These are phyloP conservation scores for Staphylotrichum longicolle DNA, from an alignment of 495 filamentous ascomycete species.

Conservation along the genomic window DNA sequence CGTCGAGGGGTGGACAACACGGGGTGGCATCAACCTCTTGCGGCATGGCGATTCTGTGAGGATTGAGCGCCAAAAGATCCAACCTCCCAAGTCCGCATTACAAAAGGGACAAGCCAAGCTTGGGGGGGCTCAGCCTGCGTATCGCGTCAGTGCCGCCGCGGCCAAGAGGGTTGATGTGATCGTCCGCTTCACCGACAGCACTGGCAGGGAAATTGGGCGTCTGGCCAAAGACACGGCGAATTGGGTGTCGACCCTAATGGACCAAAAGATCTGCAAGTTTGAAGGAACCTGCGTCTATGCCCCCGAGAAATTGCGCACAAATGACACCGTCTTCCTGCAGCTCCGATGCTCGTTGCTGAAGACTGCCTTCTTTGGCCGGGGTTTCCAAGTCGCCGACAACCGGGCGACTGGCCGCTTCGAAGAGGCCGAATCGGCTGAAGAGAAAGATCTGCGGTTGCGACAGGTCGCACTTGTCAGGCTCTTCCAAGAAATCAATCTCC, in stretches of 20 bases:
- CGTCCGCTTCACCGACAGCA: constrained; percentile 84
- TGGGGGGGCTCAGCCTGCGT: constrained; percentile 26
- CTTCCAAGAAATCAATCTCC: constrained; percentile 83
- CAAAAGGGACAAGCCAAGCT: constrained; percentile 47
- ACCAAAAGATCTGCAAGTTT: constrained; percentile 86
- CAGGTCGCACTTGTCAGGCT: constrained; percentile 86
- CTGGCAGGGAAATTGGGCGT: constrained; percentile 80
- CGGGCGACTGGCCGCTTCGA: constrained; percentile 60
- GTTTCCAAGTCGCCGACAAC: constrained; percentile 64
- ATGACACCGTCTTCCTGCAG: constrained; percentile 91
- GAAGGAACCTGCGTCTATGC: constrained; percentile 88
- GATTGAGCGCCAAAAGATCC: constrained; percentile 82
- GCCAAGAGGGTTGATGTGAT: constrained; percentile 72
- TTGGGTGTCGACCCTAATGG: constrained; percentile 91
- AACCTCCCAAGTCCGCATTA: constrained; percentile 53
- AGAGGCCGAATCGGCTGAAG: constrained; percentile 80
- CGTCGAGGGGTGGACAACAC: constrained; percentile 88
- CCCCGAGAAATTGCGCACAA: constrained; percentile 78
- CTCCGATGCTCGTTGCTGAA: constrained; percentile 73
- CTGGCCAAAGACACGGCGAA: constrained; percentile 87
- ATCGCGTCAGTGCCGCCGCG: constrained; percentile 43
- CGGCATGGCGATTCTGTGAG: constrained; percentile 73
- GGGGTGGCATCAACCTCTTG: constrained; percentile 69
- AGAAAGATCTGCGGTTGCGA: constrained; percentile 76
- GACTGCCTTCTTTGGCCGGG: constrained; percentile 64